phyloP scores from a whole-genome alignment of 257 asterid genomes.

The Solanum dulcamara region DNA sequence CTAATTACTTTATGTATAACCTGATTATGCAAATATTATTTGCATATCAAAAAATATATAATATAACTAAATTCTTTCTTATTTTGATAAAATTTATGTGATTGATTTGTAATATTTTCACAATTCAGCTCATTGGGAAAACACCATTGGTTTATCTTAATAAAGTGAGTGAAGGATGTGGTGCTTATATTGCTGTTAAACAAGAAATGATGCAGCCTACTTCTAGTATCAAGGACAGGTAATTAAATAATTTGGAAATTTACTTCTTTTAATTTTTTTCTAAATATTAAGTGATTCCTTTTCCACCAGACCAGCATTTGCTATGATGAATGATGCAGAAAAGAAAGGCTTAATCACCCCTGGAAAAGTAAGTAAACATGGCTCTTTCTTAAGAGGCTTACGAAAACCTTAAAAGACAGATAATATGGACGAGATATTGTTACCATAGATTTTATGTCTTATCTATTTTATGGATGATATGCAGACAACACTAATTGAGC shows the following conservation, averaged over 20 bases:
- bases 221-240: conserved; percentile 1
- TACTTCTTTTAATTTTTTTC: background rate
- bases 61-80: too few relatives aligned
- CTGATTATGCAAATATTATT: background rate
- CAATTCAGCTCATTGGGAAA: conserved; percentile 3
- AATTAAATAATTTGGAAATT: background rate
- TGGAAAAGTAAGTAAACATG: conserved; percentile 26
- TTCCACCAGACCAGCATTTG: conserved; percentile 29
- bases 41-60: too few relatives aligned
- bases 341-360: conserved; percentile 34
- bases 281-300: background rate
- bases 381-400: background rate
- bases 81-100: background rate
- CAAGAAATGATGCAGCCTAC: conserved; percentile 1
- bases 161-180: conserved; percentile 5
- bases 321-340: conserved; percentile 51
- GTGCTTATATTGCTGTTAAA: conserved; percentile 2
- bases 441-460: background rate
- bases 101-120: background rate
- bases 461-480: conserved; percentile 12
- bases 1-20: background rate
- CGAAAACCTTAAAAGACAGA: background rate
- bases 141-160: background rate
- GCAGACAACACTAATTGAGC: conserved; percentile 56
- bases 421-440: background rate